These are phyloP conservation scores for Lolium perenne DNA, from an alignment of 176 grass and related monocot species.

Conservation along the genomic window DNA sequence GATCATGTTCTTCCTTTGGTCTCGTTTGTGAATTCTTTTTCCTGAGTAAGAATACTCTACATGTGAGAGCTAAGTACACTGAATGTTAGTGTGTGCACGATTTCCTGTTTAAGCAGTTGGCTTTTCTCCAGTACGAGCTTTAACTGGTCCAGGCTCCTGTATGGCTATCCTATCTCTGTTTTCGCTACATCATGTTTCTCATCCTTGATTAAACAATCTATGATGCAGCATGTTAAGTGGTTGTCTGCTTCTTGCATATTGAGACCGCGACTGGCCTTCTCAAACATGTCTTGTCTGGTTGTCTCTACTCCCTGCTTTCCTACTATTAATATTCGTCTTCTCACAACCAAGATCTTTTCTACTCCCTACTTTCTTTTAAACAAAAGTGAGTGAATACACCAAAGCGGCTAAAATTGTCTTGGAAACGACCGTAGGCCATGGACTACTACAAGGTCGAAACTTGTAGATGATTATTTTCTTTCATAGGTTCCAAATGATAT, in stretches of 20 bases:
- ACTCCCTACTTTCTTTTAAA: background rate
- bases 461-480: background rate
- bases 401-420: background rate
- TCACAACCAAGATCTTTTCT: background rate
- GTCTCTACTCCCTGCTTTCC: conserved; percentile 8
- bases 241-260: conserved; percentile 32
- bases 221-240: conserved; percentile 40
- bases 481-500: too few relatives aligned
- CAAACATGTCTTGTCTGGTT: conserved; percentile 32
- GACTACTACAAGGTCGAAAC: background rate
- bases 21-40: background rate
- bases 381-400: background rate
- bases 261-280: conserved; percentile 30
- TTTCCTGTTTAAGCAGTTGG: background rate
- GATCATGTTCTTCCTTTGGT: background rate
- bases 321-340: background rate
- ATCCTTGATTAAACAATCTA: conserved; percentile 23
- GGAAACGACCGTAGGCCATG: background rate
- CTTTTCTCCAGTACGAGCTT: conserved; percentile 26
- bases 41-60: background rate
- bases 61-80: background rate
- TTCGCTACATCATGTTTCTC: conserved; percentile 34
- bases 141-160: conserved; percentile 25
- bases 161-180: conserved; percentile 20
- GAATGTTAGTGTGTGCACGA: background rate